Evolutionary conservation across 805 yeast species (phyloP), one percentile per base, ranked within the genome.

Genomic region (Hanseniaspora vineae): DNA sequence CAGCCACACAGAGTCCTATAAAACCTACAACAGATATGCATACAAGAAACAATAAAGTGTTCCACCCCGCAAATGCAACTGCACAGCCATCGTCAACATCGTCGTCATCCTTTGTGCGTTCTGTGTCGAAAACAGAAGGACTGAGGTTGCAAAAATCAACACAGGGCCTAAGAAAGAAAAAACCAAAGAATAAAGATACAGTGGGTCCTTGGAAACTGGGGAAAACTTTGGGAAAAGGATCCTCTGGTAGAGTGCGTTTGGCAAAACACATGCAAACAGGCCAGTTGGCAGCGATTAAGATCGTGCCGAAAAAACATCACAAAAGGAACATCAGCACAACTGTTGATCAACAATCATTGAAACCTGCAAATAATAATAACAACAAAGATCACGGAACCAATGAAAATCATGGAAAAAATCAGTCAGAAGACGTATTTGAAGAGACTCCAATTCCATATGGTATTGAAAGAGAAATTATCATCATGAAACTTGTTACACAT

Each of bases 391-490:
- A 31, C 8, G 44, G 42, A 23, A 23, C 29, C 8, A 8, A 39
- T 46, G 23, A 49, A 51, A 31, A 51, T 52, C 18, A 49, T 46
- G 35, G 50, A 51, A 49, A 46, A 42, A 20, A 47, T 50, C 61
- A 55, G 23, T 59, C 17, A 52, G 29, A 54, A 50, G 60, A 59
- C 54, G 66, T 67, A 3, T 54, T 66, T 44, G 77, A 73, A 49
- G 72, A 73, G n/a, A 68, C 72, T 14, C 86, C 87, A 1, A 72
- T 84, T 49, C 95, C 96, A 2, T 88, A 90, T 62, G 98, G 98
- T 39, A 90, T 92, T 42, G 98, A 92, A 66, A 76, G 97, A 54
- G 98, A 92, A 62, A 95, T 92, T 53, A 89, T 92, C 56, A 92
- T 92, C 56, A 92, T 90, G 98, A 92, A 92, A 66, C 72, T 92